Base-by-base conservation (phyloP, 2,329 filamentous ascomycete genomes). In the Endocalyx cinctus region DNA sequence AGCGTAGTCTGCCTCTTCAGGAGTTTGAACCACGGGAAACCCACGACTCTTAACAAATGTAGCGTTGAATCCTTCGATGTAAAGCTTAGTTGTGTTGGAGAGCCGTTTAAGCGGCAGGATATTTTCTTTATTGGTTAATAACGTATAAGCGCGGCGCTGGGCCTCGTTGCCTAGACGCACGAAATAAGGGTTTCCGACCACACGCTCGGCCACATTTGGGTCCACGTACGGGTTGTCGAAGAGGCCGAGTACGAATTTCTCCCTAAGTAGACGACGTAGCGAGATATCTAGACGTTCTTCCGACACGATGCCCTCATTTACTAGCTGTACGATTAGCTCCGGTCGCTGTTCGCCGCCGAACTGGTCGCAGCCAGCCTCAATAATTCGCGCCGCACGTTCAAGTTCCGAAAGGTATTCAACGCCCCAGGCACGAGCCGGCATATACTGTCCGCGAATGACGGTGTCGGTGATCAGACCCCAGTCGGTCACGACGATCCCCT, bases 201-300 rank as follows among this genome's bases (percentile, higher is more conserved):
- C 45, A 3, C 52, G 49, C 2, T 50, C 55, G 0, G 67, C 67
- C 1, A 51, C 55, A 2, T 64, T 62, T 2, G 57, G 54, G 36
- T 74, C 65, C 5, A 73, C 63, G 27, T 68, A 74, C 0, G 66
- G 69, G 29, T 67, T 62, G 10, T 74, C 69, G 31, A 74, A 74
- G 6, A 74, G 60, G 4, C 70, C 70, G 0, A 74, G 59, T 4
- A 60, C 32, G 42, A 74, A 74, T 47, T 74, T 74, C 39, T 74
- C 70, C 18, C 50, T 54, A 4, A 74, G 54, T 0, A 74, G 50
- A 2, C 63, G 63, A 3, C 63, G 56, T 3, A 73, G 61, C 0
- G 69, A 72, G 6, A 52, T 33, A 32, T 74, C 63, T 4, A 74
- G 48, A 10, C 69, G 66, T 1, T 49, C 46, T 34, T 72, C 67